Evolutionary conservation across 768 basidiomycete genomes (phyloP).

Genomic region (Cystobasidium onofrii): DNA sequence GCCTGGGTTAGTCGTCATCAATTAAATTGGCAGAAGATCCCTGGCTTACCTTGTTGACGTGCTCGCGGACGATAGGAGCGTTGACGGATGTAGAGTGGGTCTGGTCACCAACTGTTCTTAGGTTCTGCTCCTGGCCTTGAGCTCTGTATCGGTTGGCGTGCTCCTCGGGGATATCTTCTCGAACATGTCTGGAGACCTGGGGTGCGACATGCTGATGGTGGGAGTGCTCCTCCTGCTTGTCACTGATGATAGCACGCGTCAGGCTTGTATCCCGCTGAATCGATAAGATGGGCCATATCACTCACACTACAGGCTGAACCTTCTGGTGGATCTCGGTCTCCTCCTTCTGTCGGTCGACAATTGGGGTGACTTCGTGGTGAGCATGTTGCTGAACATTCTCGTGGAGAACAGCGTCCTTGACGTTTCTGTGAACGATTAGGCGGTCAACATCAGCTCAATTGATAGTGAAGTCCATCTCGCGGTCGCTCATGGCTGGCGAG

Average conservation of each 20-base stretch:
- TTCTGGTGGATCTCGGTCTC: conserved; percentile 33
- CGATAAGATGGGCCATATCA: background rate
- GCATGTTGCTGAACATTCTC: conserved; percentile 30
- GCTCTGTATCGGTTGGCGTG: conserved; percentile 23
- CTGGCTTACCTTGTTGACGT: conserved; percentile 13
- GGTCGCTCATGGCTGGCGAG: background rate
- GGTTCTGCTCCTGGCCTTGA: conserved; percentile 11
- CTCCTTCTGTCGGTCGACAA: conserved; percentile 16
- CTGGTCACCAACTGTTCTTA: conserved; percentile 25
- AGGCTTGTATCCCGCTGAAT: background rate
- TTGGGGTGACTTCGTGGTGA: conserved; percentile 30
- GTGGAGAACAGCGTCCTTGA: conserved; percentile 28
- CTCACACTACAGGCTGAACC: conserved; percentile 28
- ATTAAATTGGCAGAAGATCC: no score
- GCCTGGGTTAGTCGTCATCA: no score
- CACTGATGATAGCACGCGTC: conserved; percentile 1
- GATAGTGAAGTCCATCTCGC: no score
- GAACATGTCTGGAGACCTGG: conserved; percentile 19
- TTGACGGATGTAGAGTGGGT: conserved; percentile 30
- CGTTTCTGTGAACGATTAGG: conserved; percentile 9
- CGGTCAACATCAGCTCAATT: no score
- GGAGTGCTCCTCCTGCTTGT: conserved; percentile 28
- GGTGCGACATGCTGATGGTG: conserved; percentile 31
- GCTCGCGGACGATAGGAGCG: conserved; percentile 30
- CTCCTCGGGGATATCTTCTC: conserved; percentile 26